A percentile compares a stretch with the other conserved stretches of the same genome.
Conservation (phyloP, 768 basidiomycete species). For the Sporobolomyces pararoseus region DNA sequence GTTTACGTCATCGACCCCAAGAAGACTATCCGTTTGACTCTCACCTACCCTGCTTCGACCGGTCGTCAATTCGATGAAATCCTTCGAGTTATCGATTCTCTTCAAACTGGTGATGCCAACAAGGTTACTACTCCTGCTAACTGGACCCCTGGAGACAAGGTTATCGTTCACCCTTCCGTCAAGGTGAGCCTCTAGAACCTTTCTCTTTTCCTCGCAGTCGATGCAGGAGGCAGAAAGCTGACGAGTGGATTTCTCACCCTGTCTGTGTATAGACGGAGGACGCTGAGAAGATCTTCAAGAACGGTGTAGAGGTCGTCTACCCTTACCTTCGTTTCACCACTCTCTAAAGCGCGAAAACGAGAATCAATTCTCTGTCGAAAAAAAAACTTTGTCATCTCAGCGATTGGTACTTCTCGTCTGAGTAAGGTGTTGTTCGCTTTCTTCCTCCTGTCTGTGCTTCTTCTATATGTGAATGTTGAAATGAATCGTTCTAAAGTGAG, state of each 20-base stretch:
- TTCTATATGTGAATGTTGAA: too few relatives aligned
- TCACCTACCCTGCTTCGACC: slow-evolving; percentile 91
- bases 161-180: slow-evolving; percentile 70
- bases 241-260: too few relatives aligned
- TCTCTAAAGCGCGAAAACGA: background rate
- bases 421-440: too few relatives aligned
- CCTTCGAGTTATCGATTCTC: slow-evolving; percentile 76
- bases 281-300: slow-evolving; percentile 84
- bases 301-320: slow-evolving; percentile 69
- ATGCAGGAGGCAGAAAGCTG: background rate
- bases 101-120: slow-evolving; percentile 68
- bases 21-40: slow-evolving; percentile 81
- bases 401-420: too few relatives aligned
- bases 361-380: too few relatives aligned
- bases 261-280: slow-evolving; percentile 72
- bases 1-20: slow-evolving; percentile 98
- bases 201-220: background rate
- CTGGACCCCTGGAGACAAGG: slow-evolving; percentile 82
- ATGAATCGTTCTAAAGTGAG: too few relatives aligned
- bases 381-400: too few relatives aligned
- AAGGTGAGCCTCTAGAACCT: slow-evolving; percentile 7
- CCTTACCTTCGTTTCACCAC: slow-evolving; percentile 69
- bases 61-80: slow-evolving; percentile 86
- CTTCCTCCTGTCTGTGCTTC: too few relatives aligned
- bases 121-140: slow-evolving; percentile 59